Evolutionary conservation across 192 early-diverging fungal genomes (phyloP), one percentile per base, ranked within the genome.

Genomic region (Backusella parvicylindrica): DNA sequence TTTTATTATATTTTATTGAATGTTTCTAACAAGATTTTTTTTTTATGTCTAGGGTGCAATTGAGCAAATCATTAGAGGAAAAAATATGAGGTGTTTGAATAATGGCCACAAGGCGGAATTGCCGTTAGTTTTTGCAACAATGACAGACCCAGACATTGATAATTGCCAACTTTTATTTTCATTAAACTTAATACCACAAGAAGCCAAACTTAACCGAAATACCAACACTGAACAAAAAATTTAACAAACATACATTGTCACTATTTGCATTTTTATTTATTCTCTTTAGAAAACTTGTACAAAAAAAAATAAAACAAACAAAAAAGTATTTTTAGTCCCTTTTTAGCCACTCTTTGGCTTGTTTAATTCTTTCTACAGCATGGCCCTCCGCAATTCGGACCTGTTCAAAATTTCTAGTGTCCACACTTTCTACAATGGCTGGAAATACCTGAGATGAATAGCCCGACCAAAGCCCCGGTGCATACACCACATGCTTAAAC

Each of bases 401-500:
- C 11, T 43, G n/a, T 9, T 38, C 60, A 26, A 18, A 15, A 47
- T 77, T 9, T 0, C 31, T 35, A 16, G 11, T 15, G 3, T 77
- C 70, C 2, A 82, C 65, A 35, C 85, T 81, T 60, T 90, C 90
- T 0, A 79, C 75, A 64, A 91, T 81, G 6, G 83, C 82, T 1
- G 90, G 89, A 40, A 90, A 87, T 9, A 79, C 50, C 76, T 87
- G 84, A 23, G 82, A 68, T 18, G 72, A 79, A 43, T 89, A 87
- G 23, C 84, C 87, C 9, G 81, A 65, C 83, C 84, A 86, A 11
- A 80, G 66, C 5, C 84, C 89, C 1, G 90, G 90, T 0, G 87
- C 82, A 40, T 85, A 77, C 1, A 91, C 56, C 21, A 84, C 78
- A 63, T 91, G 90, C 41, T 88, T 86, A 73, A 84, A 89, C 90